Percentiles rank a stretch among this genome's conserved stretches.
Conservation (phyloP, 2,329 filamentous ascomycete species). For the Aspergillus uvarum region DNA sequence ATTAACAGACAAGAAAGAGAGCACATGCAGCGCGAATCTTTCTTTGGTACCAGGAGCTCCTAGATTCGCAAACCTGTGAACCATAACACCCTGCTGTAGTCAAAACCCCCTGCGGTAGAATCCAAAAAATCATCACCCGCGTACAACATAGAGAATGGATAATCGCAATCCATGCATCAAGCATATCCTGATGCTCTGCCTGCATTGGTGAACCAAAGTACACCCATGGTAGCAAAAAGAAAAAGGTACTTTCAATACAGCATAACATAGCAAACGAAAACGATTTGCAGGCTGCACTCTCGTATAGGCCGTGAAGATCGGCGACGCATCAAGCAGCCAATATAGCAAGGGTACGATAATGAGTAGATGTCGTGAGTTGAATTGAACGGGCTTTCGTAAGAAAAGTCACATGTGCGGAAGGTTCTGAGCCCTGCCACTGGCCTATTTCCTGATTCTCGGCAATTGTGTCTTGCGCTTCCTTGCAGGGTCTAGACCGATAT, state of each 20-base stretch:
- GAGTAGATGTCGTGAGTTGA: slow-evolving; percentile 14
- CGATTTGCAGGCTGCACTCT: slow-evolving; percentile 10
- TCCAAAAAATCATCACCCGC: slow-evolving; percentile 17
- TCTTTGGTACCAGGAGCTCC: slow-evolving; percentile 15
- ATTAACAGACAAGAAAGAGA: slow-evolving; percentile 4
- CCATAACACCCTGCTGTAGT: slow-evolving; percentile 19
- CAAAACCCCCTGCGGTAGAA: slow-evolving; percentile 22
- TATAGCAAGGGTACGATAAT: slow-evolving; percentile 21
- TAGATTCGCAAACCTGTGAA: slow-evolving; percentile 14
- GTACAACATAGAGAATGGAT: slow-evolving; percentile 16
- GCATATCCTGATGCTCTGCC: slow-evolving; percentile 17
- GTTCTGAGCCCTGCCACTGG: background rate
- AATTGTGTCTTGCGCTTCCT: background rate
- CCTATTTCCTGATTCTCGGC: background rate
- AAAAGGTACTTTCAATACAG: slow-evolving; percentile 8
- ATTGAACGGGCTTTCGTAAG: slow-evolving; percentile 16
- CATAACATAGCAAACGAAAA: slow-evolving; percentile 4
- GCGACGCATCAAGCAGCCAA: slow-evolving; percentile 16
- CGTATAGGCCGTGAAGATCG: slow-evolving; percentile 11
- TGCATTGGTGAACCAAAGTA: slow-evolving; percentile 13
- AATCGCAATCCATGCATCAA: slow-evolving; percentile 24
- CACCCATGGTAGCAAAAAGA: slow-evolving; percentile 6
- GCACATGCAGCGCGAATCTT: slow-evolving; percentile 13
- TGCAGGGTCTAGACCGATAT: background rate
- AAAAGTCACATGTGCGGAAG: slow-evolving; percentile 1